phyloP scores from a whole-genome alignment of 1,284 basidiomycete genomes.

The Golubevia pallescens region DNA sequence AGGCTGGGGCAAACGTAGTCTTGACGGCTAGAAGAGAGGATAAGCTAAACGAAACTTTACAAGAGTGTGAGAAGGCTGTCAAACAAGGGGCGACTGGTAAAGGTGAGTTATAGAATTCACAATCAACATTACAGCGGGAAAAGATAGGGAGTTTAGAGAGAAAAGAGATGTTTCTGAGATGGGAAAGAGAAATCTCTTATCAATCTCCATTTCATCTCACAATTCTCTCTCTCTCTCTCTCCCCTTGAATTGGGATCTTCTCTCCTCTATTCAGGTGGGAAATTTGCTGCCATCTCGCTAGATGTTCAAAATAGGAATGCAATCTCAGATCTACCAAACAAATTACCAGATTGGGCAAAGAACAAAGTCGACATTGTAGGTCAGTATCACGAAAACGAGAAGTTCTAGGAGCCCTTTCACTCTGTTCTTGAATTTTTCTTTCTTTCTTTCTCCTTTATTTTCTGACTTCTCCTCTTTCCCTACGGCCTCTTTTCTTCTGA shows the following conservation, averaged over 20 bases:
- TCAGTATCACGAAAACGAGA: too few relatives aligned
- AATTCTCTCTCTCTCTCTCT: too few relatives aligned
- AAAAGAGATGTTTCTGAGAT: too few relatives aligned
- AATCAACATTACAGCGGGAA: too few relatives aligned
- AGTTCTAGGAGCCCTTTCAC: conserved; percentile 2
- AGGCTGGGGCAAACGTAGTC: conserved; percentile 66
- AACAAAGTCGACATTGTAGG: conserved; percentile 40
- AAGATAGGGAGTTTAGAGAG: too few relatives aligned
- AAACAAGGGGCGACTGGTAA: conserved; percentile 74
- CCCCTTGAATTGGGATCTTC: too few relatives aligned
- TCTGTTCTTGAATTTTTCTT: conserved; percentile 73
- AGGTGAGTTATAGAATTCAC: conserved; percentile 41
- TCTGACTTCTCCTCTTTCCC: not conserved
- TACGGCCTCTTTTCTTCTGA: not conserved
- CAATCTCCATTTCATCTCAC: too few relatives aligned
- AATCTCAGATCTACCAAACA: conserved; percentile 26
- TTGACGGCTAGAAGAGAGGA: conserved; percentile 65
- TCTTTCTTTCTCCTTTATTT: conserved; percentile 4
- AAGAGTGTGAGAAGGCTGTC: conserved; percentile 74
- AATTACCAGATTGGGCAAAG: conserved; percentile 49
- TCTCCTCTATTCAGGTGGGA: conserved; percentile 32
- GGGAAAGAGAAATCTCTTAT: too few relatives aligned
- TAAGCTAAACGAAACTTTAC: conserved; percentile 54
- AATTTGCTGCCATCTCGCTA: conserved; percentile 40
- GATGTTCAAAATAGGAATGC: conserved; percentile 41